phyloP scores from a whole-genome alignment of 2,329 filamentous ascomycete genomes.

The Leptographium galeiforme region DNA sequence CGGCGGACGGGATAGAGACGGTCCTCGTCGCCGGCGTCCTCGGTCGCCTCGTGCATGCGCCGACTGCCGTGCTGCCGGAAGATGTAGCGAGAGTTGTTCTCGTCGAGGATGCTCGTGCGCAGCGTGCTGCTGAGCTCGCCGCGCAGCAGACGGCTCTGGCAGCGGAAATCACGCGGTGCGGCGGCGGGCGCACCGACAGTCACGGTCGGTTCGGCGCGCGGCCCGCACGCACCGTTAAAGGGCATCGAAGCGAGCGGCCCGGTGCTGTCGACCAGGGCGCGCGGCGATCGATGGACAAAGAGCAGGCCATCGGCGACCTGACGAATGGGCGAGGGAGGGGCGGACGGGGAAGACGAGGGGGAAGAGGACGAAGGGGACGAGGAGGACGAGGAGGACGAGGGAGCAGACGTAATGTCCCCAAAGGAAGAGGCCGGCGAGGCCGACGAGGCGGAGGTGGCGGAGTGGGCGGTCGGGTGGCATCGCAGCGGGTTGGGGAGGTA shows the following conservation, averaged over 20 bases:
- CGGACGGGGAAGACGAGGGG: neutral
- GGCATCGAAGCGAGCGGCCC: constrained; percentile 3
- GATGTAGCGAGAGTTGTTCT: constrained; percentile 4
- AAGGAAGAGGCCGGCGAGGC: neutral
- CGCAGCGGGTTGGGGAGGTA: constrained; percentile 4
- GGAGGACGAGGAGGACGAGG: neutral
- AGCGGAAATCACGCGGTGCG: constrained; percentile 1
- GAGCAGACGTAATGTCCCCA: neutral
- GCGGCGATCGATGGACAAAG: constrained; percentile 1
- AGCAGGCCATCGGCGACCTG: neutral
- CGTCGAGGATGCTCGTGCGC: constrained; percentile 1
- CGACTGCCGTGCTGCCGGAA: constrained; percentile 7
- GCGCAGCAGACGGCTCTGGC: neutral
- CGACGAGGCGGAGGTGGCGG: neutral
- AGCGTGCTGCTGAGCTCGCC: constrained; percentile 6
- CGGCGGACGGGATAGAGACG: neutral
- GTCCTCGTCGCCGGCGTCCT: neutral
- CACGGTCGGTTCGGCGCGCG: constrained; percentile 2
- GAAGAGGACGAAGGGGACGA: neutral
- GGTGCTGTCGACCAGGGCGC: neutral
- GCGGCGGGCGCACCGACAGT: neutral
- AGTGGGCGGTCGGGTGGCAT: constrained; percentile 1
- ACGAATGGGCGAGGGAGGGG: neutral
- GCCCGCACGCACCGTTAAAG: constrained; percentile 7
- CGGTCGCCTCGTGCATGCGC: neutral